phyloP scores from a whole-genome alignment of 2,329 filamentous ascomycete genomes.

The Chalaropsis thielavioides region DNA sequence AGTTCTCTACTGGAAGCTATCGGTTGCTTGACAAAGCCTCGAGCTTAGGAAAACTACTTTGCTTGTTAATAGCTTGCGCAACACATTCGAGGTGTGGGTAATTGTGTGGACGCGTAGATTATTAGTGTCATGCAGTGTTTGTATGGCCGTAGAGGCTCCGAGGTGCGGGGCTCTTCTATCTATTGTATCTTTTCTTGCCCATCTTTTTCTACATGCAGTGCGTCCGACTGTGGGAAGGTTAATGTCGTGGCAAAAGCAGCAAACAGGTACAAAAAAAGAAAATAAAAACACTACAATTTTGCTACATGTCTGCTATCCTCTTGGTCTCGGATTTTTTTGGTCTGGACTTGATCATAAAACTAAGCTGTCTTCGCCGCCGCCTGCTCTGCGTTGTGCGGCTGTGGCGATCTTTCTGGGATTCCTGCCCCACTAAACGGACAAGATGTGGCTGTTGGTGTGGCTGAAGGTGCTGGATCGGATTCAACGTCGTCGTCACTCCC shows the following conservation, averaged over 20 bases:
- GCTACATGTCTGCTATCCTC: slow-evolving; percentile 26
- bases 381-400: not conserved
- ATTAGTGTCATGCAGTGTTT: too few relatives aligned
- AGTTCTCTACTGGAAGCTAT: too few relatives aligned
- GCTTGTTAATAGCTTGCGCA: too few relatives aligned
- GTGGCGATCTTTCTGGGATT: slow-evolving; percentile 24
- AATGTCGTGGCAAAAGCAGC: not conserved
- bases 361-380: slow-evolving; percentile 21
- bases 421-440: slow-evolving; percentile 32
- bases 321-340: not conserved
- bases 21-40: too few relatives aligned
- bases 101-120: too few relatives aligned
- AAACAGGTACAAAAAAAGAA: not conserved
- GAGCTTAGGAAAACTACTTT: too few relatives aligned
- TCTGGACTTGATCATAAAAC: not conserved
- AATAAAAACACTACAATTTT: slow-evolving; percentile 20
- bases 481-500: slow-evolving; percentile 24
- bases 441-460: slow-evolving; percentile 32
- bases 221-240: not conserved
- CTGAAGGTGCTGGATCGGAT: slow-evolving; percentile 31
- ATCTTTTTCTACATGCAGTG: not conserved
- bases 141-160: not conserved
- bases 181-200: not conserved
- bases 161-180: not conserved
- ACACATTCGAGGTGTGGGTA: too few relatives aligned